Evolutionary conservation across 805 yeast species (phyloP).

Genomic region (Saccharomycopsis schoenii): DNA sequence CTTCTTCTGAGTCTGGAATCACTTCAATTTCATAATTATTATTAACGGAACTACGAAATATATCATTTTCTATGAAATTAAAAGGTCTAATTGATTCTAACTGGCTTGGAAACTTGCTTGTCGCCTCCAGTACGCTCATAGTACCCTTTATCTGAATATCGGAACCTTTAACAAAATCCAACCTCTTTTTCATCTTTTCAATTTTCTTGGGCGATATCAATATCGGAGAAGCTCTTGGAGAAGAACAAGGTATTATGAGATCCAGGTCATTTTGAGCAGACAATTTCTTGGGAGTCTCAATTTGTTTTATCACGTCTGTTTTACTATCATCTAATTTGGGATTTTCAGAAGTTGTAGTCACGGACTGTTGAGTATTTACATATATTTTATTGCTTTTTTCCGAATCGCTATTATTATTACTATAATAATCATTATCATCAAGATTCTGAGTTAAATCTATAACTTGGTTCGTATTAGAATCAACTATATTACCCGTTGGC

Average conservation of each 20-base stretch:
- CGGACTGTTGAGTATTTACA: neutral
- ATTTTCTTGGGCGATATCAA: constrained; percentile 4
- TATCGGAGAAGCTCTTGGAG: constrained; percentile 17
- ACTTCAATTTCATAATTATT: neutral
- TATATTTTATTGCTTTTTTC: neutral
- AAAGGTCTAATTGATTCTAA: neutral
- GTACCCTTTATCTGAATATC: neutral
- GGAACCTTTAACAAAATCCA: neutral
- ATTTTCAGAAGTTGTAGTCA: neutral
- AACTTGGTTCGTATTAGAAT: neutral
- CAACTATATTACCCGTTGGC: neutral
- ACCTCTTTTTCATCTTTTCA: constrained; percentile 2
- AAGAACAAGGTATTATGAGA: constrained; percentile 14
- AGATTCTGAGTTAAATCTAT: constrained; percentile 1
- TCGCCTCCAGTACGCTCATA: neutral
- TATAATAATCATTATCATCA: neutral
- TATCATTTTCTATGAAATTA: neutral
- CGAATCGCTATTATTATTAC: neutral
- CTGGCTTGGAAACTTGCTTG: neutral
- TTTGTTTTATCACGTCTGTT: neutral
- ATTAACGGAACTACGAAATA: neutral
- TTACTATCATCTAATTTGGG: neutral
- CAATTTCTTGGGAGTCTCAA: neutral
- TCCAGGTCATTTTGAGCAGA: neutral
- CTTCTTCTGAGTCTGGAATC: constrained; percentile 2